Evolutionary conservation across 768 basidiomycete genomes (phyloP).

Genomic region (Collybiopsis confluens): DNA sequence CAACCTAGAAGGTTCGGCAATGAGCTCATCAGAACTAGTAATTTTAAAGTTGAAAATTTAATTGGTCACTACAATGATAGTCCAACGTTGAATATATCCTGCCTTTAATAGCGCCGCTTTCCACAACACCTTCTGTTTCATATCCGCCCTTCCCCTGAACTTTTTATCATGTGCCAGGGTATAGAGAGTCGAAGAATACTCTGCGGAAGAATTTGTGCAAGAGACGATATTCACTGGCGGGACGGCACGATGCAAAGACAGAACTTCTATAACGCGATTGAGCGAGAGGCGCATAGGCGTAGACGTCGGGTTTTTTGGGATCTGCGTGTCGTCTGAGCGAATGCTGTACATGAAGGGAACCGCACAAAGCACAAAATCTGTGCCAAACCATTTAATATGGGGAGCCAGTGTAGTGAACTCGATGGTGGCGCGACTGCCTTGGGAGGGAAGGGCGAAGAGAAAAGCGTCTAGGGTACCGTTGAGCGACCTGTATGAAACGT

Average conservation of each 20-base stretch:
- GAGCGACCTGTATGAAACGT: conserved; percentile 12
- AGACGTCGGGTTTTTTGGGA: conserved; percentile 20
- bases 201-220: conserved; percentile 20
- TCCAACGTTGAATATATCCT: conserved; percentile 1
- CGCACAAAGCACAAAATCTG: conserved; percentile 35
- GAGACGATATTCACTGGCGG: conserved; percentile 34
- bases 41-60: too few relatives aligned
- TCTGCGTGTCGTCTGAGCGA: conserved; percentile 9
- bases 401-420: conserved; percentile 37
- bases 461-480: conserved; percentile 19
- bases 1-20: too few relatives aligned
- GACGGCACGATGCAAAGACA: conserved; percentile 22
- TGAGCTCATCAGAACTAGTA: too few relatives aligned
- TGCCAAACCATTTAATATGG: conserved; percentile 27
- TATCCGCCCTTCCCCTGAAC: conserved; percentile 20
- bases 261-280: conserved; percentile 30
- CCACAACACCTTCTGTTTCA: neutral
- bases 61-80: neutral
- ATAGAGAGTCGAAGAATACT: conserved; percentile 19
- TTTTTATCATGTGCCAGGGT: conserved; percentile 20
- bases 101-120: neutral
- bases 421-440: conserved; percentile 20
- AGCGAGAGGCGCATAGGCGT: conserved; percentile 35
- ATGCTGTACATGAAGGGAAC: conserved; percentile 37
- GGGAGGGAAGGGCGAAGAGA: conserved; percentile 11